Evolutionary conservation across 176 grass and related monocot genomes (phyloP), one percentile per base, ranked within the genome.

Genomic region (Phoenix dactylifera): DNA sequence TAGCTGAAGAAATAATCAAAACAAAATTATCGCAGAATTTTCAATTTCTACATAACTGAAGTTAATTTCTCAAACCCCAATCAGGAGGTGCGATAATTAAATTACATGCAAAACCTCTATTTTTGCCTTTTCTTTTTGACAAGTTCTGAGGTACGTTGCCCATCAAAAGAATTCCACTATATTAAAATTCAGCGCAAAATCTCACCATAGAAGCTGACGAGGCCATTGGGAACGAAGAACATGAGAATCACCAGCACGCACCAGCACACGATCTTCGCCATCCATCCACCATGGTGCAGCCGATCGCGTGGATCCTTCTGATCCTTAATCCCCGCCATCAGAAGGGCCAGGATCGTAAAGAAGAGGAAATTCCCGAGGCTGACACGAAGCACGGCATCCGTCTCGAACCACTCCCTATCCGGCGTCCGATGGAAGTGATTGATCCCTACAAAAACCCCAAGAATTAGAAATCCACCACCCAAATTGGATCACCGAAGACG

Each of bases 321-420:
- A 73, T 98, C 79, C 87, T 98, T 98, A 35, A 98, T 91, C 4
- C 93, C 93, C 50, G 78, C 82, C 93, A 98, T 98, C 56, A 98
- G 66, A 72, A 76, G 52, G 56, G 93, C 93, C 17, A 98, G 69
- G 79, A 86, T 83, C 63, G 93, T 98, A 69, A 98, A 98, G 84
- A 98, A 98, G 50, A 92, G 48, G 87, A 98, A 98, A 44, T 98
- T 98, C 18, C 93, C 93, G 30, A 98, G 66, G 76, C 93, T 98
- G 62, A 98, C 93, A 65, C 93, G 89, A 59, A 98, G 87, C 66
- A 98, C 93, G 4, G 93, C 93, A 62, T 98, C 93, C 22, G 87
- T 98, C 84, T 98, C 87, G 59, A 98, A 98, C 93, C 93, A 98
- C 77, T 98, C 93, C 62, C 93, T 85, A 73, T 92, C 84, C 22